A percentile compares a stretch with the other conserved stretches of the same genome.
These are phyloP conservation scores for Penicillium sp. DNA, from an alignment of 2,329 filamentous ascomycete species.

Conservation along the genomic window DNA sequence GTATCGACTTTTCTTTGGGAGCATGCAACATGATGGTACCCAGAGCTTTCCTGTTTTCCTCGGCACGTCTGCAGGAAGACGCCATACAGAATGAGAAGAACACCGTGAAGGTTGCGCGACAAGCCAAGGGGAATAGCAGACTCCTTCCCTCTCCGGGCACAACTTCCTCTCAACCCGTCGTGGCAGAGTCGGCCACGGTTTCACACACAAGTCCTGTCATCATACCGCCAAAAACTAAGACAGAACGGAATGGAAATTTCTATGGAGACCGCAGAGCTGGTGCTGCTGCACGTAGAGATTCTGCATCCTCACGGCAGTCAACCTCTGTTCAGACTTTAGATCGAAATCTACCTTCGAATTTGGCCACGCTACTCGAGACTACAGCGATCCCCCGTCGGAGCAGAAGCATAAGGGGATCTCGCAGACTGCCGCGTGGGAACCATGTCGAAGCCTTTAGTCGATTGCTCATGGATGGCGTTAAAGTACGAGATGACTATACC, in stretches of 20 bases:
- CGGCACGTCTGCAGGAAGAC: conserved; percentile 24
- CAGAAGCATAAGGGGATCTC: conserved; percentile 35
- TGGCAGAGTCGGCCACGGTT: conserved; percentile 13
- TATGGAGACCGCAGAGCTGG: conserved; percentile 15
- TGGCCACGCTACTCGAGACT: conserved; percentile 56
- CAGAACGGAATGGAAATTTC: conserved; percentile 18
- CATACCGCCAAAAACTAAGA: conserved; percentile 32
- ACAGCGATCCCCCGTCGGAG: conserved; percentile 52
- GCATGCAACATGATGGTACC: conserved; percentile 38
- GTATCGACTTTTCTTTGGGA: conserved; percentile 17
- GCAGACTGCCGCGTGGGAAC: conserved; percentile 39
- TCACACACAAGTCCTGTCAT: conserved; percentile 31
- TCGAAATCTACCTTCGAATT: conserved; percentile 50
- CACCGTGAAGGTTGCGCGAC: conserved; percentile 9
- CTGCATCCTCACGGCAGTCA: conserved; percentile 20
- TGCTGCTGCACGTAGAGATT: conserved; percentile 19
- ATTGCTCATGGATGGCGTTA: conserved; percentile 51
- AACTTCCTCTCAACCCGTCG: conserved; percentile 14
- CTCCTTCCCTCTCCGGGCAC: conserved; percentile 15
- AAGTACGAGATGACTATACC: conserved; percentile 46
- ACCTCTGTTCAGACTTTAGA: conserved; percentile 27
- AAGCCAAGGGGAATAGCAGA: not conserved
- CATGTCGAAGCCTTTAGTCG: conserved; percentile 51
- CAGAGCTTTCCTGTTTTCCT: conserved; percentile 35
- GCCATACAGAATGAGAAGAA: conserved; percentile 18